phyloP scores from a whole-genome alignment of 2,329 filamentous ascomycete genomes.

The Stagonosporopsis vannaccii region DNA sequence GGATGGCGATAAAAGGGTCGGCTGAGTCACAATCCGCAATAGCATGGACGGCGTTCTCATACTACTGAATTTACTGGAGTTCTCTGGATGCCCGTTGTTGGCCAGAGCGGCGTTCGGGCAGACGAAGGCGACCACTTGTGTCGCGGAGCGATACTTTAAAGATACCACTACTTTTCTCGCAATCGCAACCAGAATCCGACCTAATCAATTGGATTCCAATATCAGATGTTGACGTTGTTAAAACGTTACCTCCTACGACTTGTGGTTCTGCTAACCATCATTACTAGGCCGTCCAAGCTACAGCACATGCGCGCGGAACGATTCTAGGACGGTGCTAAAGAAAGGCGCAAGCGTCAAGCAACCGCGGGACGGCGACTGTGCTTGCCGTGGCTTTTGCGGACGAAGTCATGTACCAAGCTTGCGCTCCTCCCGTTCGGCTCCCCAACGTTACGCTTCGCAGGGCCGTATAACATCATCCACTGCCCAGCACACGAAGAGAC shows the following conservation, averaged over 20 bases:
- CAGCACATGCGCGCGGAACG: background rate
- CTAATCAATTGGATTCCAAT: background rate
- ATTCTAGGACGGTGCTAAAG: background rate
- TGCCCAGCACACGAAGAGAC: background rate
- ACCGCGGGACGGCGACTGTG: background rate
- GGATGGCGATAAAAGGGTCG: slow-evolving; percentile 42
- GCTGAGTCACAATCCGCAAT: background rate
- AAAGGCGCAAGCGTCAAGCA: background rate
- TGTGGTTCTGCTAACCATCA: background rate
- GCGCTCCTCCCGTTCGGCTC: slow-evolving; percentile 6
- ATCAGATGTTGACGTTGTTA: background rate
- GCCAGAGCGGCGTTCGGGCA: slow-evolving; percentile 17
- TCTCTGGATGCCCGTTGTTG: slow-evolving; percentile 12
- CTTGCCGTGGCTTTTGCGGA: background rate
- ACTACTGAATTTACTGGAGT: slow-evolving; percentile 16
- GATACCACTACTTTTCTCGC: slow-evolving; percentile 24
- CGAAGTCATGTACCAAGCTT: background rate
- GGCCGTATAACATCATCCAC: background rate
- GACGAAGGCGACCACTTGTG: slow-evolving; percentile 11
- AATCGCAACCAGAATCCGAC: slow-evolving; percentile 3
- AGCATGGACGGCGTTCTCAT: slow-evolving; percentile 17
- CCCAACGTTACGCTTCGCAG: slow-evolving; percentile 7
- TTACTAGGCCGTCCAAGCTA: background rate
- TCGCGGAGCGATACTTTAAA: slow-evolving; percentile 20
- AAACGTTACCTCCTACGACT: background rate